These are phyloP conservation scores for Xylaria sp. DNA, from an alignment of 2,329 filamentous ascomycete genomes.

Conservation along the genomic window DNA sequence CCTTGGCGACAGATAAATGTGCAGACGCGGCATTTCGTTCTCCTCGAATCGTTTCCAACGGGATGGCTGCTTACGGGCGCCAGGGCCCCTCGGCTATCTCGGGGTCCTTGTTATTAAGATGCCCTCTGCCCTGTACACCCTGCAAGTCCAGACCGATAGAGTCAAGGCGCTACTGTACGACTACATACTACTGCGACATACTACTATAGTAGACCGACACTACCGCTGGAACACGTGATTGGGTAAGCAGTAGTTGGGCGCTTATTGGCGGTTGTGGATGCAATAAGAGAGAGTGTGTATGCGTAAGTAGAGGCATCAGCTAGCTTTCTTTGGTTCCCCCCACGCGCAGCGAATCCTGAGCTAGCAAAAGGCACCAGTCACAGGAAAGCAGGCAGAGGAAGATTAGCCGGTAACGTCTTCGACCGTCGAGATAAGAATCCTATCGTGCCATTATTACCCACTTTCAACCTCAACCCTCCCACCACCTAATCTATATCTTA, in stretches of 20 bases:
- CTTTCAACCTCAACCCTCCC: background rate
- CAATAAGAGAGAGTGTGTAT: constrained; percentile 9
- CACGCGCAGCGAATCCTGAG: constrained; percentile 14
- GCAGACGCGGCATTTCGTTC: constrained; percentile 27
- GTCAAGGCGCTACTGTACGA: constrained; percentile 35
- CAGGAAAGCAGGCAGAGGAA: constrained; percentile 17
- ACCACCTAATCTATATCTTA: background rate
- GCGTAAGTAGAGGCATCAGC: constrained; percentile 6
- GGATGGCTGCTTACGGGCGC: constrained; percentile 33
- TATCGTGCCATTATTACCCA: constrained; percentile 11
- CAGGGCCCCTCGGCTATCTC: constrained; percentile 36
- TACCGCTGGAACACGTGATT: constrained; percentile 28
- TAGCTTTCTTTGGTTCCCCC: constrained; percentile 10
- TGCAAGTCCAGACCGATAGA: constrained; percentile 28
- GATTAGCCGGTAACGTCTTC: constrained; percentile 23
- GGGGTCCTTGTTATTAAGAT: constrained; percentile 28
- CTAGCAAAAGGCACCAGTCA: constrained; percentile 8
- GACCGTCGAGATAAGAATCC: constrained; percentile 20
- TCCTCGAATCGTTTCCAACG: constrained; percentile 17
- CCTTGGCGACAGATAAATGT: constrained; percentile 29
- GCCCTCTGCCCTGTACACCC: constrained; percentile 14
- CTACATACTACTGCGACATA: background rate
- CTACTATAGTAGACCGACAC: constrained; percentile 3
- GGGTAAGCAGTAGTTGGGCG: constrained; percentile 26
- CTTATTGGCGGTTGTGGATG: constrained; percentile 25